phyloP scores from a whole-genome alignment of 2,329 filamentous ascomycete genomes.

The Microdochium bolleyi region DNA sequence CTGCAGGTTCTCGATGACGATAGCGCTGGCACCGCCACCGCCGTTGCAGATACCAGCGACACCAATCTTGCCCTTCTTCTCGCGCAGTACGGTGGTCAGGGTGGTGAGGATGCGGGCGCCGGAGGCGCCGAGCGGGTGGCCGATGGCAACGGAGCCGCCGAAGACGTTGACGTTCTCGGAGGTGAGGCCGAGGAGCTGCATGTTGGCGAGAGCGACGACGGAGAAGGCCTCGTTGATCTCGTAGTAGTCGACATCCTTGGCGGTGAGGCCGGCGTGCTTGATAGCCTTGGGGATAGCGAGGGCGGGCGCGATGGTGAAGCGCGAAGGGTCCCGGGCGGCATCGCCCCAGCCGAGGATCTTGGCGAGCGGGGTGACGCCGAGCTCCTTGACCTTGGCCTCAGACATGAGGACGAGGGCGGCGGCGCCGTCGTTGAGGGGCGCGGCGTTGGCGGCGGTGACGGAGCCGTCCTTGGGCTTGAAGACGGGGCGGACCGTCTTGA shows the following conservation, averaged over 20 bases:
- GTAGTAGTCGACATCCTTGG: conserved; percentile 78
- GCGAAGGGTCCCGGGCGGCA: conserved; percentile 81
- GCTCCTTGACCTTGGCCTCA: conserved; percentile 87
- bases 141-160: conserved; percentile 90
- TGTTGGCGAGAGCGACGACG: conserved; percentile 90
- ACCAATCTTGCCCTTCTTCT: conserved; percentile 90
- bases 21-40: conserved; percentile 86
- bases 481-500: conserved; percentile 75
- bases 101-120: conserved; percentile 92
- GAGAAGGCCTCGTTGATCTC: conserved; percentile 99
- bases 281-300: conserved; percentile 96
- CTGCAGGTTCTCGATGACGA: conserved; percentile 75
- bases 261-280: conserved; percentile 80
- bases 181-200: conserved; percentile 76
- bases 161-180: conserved; percentile 91
- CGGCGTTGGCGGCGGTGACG: conserved; percentile 93
- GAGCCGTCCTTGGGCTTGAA: conserved; percentile 77
- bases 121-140: conserved; percentile 88
- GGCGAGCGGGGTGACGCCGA: conserved; percentile 83
- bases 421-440: conserved; percentile 91
- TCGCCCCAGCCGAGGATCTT: conserved; percentile 98
- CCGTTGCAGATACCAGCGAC: conserved; percentile 96
- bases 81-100: conserved; percentile 76
- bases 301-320: conserved; percentile 91
- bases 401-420: conserved; percentile 89